Conservation (phyloP, 176 grass and related monocot genomes). For the Avena atlantica region DNA sequence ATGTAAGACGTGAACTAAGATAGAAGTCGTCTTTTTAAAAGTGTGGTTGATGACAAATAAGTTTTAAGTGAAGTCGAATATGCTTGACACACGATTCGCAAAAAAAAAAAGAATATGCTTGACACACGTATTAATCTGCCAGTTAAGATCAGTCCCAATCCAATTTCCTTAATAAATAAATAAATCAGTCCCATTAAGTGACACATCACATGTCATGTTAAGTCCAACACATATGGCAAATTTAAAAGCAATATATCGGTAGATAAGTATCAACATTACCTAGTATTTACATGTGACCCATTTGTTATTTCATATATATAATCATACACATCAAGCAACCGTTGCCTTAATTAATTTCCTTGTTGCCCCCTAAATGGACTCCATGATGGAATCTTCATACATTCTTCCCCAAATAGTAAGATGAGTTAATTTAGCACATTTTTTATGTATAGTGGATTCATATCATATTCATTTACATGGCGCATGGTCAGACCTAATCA, state of each 20-base stretch:
- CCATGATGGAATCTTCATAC: background rate
- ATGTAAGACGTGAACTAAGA: background rate
- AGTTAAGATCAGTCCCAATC: background rate
- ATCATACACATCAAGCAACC: background rate
- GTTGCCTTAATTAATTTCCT: background rate
- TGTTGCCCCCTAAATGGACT: background rate
- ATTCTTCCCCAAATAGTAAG: background rate
- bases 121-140: background rate
- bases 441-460: background rate
- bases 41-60: background rate
- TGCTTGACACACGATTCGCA: background rate
- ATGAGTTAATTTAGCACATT: background rate
- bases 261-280: background rate
- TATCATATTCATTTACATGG: background rate
- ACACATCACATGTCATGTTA: background rate
- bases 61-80: slow-evolving; percentile 12
- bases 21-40: background rate
- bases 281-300: background rate
- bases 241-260: background rate
- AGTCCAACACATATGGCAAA: background rate
- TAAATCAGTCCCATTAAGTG: background rate
- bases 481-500: slow-evolving; percentile 5
- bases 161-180: too few species aligned
- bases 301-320: background rate
- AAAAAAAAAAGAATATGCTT: background rate